phyloP scores from a whole-genome alignment of 2,329 filamentous ascomycete species.

The Trichoderma sp. region DNA sequence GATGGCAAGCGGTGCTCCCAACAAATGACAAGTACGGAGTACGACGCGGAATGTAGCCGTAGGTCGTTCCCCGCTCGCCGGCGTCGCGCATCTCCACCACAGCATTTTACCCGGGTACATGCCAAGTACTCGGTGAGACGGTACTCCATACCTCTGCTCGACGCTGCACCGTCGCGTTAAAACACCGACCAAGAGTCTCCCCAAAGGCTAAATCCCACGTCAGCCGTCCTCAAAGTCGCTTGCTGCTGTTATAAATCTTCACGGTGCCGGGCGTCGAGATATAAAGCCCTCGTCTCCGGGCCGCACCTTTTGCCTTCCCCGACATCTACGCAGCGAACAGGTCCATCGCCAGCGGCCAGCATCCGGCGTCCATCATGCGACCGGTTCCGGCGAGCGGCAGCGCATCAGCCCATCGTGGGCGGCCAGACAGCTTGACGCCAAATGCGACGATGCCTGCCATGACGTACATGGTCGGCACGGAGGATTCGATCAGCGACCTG shows the following conservation, averaged over 20 bases:
- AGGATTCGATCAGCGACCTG: conserved; percentile 36
- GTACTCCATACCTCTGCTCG: conserved; percentile 13
- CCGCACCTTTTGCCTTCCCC: background rate
- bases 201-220: conserved; percentile 18
- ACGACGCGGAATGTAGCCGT: background rate
- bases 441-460: conserved; percentile 32
- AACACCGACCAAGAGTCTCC: conserved; percentile 5
- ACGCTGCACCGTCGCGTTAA: conserved; percentile 14
- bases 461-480: conserved; percentile 42
- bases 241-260: background rate
- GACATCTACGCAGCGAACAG: background rate
- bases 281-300: background rate
- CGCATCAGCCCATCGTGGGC: conserved; percentile 19
- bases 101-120: background rate
- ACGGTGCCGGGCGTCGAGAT: background rate
- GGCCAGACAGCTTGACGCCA: conserved; percentile 25
- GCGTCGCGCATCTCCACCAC: conserved; percentile 1
- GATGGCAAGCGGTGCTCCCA: background rate
- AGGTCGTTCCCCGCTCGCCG: conserved; percentile 20
- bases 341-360: background rate
- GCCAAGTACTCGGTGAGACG: conserved; percentile 12
- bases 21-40: background rate
- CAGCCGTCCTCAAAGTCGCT: conserved; percentile 8
- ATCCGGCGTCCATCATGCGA: conserved; percentile 26
- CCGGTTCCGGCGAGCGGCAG: conserved; percentile 26